phyloP scores from a whole-genome alignment of 2,329 filamentous ascomycete species.

The Penicillium sumatraense region DNA sequence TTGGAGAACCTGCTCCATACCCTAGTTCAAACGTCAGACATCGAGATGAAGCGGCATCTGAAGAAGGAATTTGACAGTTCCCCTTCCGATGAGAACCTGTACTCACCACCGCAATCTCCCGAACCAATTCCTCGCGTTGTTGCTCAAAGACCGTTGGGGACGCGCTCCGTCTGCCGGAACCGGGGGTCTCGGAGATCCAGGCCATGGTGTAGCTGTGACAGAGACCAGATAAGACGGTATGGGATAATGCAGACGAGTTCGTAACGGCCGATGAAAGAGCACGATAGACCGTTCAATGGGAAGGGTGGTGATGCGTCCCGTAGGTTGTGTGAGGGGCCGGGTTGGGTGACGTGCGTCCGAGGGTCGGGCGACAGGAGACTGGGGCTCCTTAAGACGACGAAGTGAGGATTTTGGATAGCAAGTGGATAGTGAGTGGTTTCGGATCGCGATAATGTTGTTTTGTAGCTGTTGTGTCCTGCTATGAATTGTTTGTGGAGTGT shows the following conservation, averaged over 20 bases:
- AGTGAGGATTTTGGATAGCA: neutral
- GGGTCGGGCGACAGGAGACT: neutral
- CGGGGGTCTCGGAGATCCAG: slow-evolving; percentile 22
- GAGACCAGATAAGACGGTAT: neutral
- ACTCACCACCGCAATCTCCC: slow-evolving; percentile 49
- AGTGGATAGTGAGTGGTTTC: neutral
- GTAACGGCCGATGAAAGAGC: neutral
- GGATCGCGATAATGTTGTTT: neutral
- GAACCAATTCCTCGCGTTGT: slow-evolving; percentile 47
- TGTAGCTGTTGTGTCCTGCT: neutral
- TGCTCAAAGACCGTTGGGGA: slow-evolving; percentile 47
- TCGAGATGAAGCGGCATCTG: neutral
- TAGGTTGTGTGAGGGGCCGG: neutral
- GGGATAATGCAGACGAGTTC: neutral
- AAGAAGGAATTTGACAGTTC: neutral
- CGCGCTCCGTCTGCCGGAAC: slow-evolving; percentile 18
- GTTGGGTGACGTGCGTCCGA: neutral
- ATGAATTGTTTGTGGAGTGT: neutral
- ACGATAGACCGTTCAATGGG: slow-evolving; percentile 1
- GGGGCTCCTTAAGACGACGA: neutral
- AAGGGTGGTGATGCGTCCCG: neutral
- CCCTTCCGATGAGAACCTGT: neutral
- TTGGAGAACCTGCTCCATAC: slow-evolving; percentile 85
- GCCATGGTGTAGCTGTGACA: slow-evolving; percentile 16
- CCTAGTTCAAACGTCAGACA: slow-evolving; percentile 42